Percentiles rank a stretch among this genome's conserved stretches.
Conservation (phyloP, 176 grass and related monocot species). For the Ensete glaucum region DNA sequence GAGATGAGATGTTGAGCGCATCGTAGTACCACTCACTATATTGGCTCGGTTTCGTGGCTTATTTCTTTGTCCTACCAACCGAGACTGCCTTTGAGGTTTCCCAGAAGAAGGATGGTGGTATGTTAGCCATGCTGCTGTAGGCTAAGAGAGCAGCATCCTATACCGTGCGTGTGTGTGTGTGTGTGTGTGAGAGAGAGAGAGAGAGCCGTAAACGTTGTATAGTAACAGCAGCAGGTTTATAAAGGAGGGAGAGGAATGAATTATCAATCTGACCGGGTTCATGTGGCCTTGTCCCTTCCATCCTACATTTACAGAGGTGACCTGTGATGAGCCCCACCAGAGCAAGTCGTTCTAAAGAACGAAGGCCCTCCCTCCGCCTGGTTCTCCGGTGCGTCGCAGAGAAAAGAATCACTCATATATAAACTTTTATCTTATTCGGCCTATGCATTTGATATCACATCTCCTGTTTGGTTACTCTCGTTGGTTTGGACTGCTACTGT, state of each 20-base stretch:
- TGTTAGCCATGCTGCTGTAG: not conserved
- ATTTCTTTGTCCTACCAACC: not conserved
- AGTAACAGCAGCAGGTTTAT: conserved; percentile 23
- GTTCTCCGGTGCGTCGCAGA: too few relatives aligned
- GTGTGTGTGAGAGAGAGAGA: conserved; percentile 16
- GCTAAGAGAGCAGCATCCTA: not conserved
- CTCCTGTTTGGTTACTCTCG: too few relatives aligned
- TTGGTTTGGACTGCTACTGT: too few relatives aligned
- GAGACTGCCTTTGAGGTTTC: conserved; percentile 10
- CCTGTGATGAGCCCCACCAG: not conserved
- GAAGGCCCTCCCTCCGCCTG: too few relatives aligned
- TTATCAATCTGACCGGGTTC: conserved; percentile 40
- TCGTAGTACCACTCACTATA: too few relatives aligned
- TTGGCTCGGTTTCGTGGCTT: not conserved
- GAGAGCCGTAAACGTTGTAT: not conserved
- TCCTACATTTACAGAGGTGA: not conserved
- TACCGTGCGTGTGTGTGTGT: not conserved
- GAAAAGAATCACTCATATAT: too few relatives aligned
- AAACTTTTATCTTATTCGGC: too few relatives aligned
- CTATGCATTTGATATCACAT: too few relatives aligned
- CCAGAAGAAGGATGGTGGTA: not conserved
- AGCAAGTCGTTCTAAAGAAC: not conserved
- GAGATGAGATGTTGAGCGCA: conserved; percentile 1
- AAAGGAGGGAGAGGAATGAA: conserved; percentile 8
- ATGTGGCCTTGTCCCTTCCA: conserved; percentile 74